phyloP scores from a whole-genome alignment of 306 rosid species.

The Sicyos edulis region DNA sequence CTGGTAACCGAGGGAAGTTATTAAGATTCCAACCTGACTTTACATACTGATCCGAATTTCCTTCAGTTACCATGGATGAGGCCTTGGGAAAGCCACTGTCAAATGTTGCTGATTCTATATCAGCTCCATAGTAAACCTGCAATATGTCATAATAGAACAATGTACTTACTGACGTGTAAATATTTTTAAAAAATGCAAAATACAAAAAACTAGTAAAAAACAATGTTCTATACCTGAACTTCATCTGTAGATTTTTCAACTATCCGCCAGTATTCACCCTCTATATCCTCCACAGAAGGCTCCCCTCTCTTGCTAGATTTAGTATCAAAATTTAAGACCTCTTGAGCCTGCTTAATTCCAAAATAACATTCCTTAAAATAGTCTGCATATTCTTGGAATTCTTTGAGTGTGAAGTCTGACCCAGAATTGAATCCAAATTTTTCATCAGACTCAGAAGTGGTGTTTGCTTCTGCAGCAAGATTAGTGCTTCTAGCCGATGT shows the following conservation, averaged over 20 bases:
- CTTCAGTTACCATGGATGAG: conserved; percentile 33
- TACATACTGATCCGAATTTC: conserved; percentile 41
- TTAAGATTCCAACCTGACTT: conserved; percentile 92
- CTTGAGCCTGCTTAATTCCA: conserved; percentile 38
- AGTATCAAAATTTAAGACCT: conserved; percentile 27
- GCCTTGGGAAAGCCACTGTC: conserved; percentile 93
- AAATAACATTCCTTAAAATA: conserved; percentile 71
- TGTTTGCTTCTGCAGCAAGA: conserved; percentile 44
- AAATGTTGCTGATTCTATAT: conserved; percentile 76
- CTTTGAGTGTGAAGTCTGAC: conserved; percentile 56
- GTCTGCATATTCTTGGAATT: conserved; percentile 55
- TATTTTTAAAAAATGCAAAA: background rate
- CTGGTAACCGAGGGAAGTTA: conserved; percentile 78
- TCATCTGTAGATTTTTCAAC: conserved; percentile 80
- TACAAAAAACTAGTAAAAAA: background rate
- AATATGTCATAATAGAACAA: conserved; percentile 26
- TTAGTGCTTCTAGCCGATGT: conserved; percentile 39
- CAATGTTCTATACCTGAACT: conserved; percentile 60
- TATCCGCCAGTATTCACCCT: conserved; percentile 98
- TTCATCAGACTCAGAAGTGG: conserved; percentile 50
- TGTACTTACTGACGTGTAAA: conserved; percentile 20
- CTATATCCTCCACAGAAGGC: conserved; percentile 72
- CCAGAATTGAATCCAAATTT: conserved; percentile 88
- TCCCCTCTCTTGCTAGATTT: conserved; percentile 33
- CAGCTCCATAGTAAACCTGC: conserved; percentile 93